Conservation (phyloP, 305 asterid genomes). For the Solanum hybrid region DNA sequence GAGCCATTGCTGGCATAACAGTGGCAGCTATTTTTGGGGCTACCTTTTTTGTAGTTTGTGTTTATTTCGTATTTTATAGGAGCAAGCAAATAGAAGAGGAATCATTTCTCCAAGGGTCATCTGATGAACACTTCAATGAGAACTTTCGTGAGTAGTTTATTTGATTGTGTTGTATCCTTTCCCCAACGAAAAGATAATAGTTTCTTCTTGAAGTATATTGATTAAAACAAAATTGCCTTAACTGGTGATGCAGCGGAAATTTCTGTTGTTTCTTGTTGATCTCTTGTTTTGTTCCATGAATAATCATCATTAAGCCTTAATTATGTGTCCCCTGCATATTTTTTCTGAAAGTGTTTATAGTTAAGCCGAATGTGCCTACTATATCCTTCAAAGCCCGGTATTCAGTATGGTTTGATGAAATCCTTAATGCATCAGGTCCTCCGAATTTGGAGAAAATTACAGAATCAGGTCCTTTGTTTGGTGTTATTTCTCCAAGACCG, state of each 20-base stretch:
- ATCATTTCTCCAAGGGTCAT: conserved; percentile 18
- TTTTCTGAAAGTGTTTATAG: not conserved
- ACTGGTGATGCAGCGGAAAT: not conserved
- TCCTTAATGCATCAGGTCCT: conserved; percentile 8
- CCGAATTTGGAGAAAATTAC: conserved; percentile 19
- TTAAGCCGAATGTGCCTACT: not conserved
- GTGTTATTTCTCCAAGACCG: conserved; percentile 32
- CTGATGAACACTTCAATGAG: conserved; percentile 17
- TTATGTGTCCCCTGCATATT: not conserved
- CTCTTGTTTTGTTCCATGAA: not conserved
- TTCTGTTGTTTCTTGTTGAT: not conserved
- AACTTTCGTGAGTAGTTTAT: conserved; percentile 1
- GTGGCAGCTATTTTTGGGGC: conserved; percentile 43
- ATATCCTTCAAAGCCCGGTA: not conserved
- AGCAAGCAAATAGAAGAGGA: conserved; percentile 24
- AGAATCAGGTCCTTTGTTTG: conserved; percentile 30
- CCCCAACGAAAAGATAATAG: not conserved
- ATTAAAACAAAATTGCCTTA: not conserved
- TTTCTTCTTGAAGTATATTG: not conserved
- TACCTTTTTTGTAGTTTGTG: conserved; percentile 30
- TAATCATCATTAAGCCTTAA: not conserved
- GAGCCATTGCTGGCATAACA: conserved; percentile 68
- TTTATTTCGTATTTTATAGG: conserved; percentile 34
- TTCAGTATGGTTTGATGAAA: not conserved
- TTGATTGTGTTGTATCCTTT: not conserved